Evolutionary conservation across 441 rosid genomes (phyloP), one percentile per base, ranked within the genome.

Genomic region (Pelargonium australe): DNA sequence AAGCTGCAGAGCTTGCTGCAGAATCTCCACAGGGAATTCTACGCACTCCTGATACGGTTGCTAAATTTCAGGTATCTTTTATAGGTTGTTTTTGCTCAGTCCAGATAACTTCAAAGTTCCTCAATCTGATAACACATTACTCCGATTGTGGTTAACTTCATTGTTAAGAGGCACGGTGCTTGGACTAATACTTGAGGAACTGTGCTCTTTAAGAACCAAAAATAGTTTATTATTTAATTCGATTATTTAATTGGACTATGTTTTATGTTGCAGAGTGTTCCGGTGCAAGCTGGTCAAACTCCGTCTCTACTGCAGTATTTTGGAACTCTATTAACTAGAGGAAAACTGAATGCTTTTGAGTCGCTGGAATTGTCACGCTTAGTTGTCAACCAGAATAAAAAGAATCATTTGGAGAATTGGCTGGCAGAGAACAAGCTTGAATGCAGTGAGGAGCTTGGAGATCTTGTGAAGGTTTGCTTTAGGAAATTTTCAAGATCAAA

Each of bases 1-100:
- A 93, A 80, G 99, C 99, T 64, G 99, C 99, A 47, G 99, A 96
- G 84, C 97, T 96, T 78, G 99, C 99, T 79, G 99, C 99, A 67
- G 99, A 96, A 74, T 93, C 99, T 72, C 99, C 99, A 5, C 98
- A 93, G 78, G 99, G 99, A 64, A 83, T 96, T 66, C 89, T 96
- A 17, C 89, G 99, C 13, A 93, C 99, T 13, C 99, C 98, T 43
- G 99, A 96, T 63, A 96, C 99, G 0, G 97, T 96, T 66, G 95
- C 95, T 65, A 96, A 96, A 75, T 96, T 96, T 82, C 98, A 95
- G 98, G 99, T 95, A 17, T 40, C 19, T 57, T 5, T 40, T 40
- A 40, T 40, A 5, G 44, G 8, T 40, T 40, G n/a, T 40, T 40
- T 40, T 40, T 40, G 44, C 10, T 40, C 8, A 6, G 44, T 40